Evolutionary conservation across 83 land plant genomes (phyloP).

Genomic region (Isoetes engelmannii): DNA sequence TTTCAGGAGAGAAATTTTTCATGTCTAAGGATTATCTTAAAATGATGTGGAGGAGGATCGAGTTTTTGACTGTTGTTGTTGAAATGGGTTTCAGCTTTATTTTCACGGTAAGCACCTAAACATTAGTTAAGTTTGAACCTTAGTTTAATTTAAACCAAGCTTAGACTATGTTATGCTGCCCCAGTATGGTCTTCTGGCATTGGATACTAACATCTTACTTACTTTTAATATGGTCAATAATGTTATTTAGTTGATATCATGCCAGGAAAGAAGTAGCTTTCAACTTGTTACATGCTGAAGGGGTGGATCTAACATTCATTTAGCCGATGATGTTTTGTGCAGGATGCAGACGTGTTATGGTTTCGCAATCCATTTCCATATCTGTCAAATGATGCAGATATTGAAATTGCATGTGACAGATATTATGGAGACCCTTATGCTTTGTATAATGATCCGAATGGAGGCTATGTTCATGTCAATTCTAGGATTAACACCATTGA

Average conservation of each 20-base stretch:
- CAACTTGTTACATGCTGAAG: too few species aligned
- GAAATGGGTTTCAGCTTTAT: constrained; percentile 61
- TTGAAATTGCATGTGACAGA: constrained; percentile 44
- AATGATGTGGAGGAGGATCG: constrained; percentile 79
- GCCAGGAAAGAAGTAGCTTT: too few species aligned
- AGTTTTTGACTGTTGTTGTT: constrained; percentile 43
- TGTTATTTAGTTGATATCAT: too few species aligned
- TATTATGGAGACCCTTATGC: constrained; percentile 31
- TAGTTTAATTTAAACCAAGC: too few species aligned
- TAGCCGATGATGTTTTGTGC: not conserved
- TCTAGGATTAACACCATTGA: not conserved
- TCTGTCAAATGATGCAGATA: constrained; percentile 24
- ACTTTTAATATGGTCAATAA: too few species aligned
- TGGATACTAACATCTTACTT: too few species aligned
- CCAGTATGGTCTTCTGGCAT: too few species aligned
- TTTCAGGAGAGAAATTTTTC: constrained; percentile 45
- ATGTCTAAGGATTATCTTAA: constrained; percentile 51
- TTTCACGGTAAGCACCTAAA: constrained; percentile 50
- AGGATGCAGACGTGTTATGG: constrained; percentile 67
- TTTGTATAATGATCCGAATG: constrained; percentile 1
- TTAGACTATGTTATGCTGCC: too few species aligned
- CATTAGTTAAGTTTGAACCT: too few species aligned
- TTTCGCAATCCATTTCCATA: constrained; percentile 43
- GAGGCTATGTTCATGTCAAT: not conserved
- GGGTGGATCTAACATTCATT: too few species aligned